Evolutionary conservation across 768 basidiomycete genomes (phyloP).

Genomic region (Pleurotus platypus): DNA sequence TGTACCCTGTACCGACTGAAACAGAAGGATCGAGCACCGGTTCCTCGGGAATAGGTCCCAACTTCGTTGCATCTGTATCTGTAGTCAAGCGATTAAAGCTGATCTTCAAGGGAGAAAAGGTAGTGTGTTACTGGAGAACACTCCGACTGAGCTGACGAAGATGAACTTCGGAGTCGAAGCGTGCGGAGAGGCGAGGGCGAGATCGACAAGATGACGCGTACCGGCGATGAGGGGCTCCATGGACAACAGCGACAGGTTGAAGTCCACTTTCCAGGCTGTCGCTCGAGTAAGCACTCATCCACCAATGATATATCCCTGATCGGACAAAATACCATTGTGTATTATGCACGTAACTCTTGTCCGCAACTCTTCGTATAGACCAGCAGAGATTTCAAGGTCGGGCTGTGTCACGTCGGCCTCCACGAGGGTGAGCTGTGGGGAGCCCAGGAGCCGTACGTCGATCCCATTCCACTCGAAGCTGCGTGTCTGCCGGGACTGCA

Average conservation of each 20-base stretch:
- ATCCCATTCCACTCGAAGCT: slow-evolving; percentile 21
- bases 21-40: not conserved
- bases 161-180: slow-evolving; percentile 14
- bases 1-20: not conserved
- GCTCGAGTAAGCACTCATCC: not conserved
- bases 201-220: slow-evolving; percentile 30
- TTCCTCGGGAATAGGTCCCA: too few species aligned
- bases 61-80: too few species aligned
- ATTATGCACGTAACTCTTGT: slow-evolving; percentile 30
- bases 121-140: slow-evolving; percentile 5
- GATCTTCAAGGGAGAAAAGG: not conserved
- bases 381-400: not conserved
- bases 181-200: slow-evolving; percentile 12
- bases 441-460: slow-evolving; percentile 15
- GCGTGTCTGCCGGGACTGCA: slow-evolving; percentile 21
- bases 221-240: slow-evolving; percentile 39
- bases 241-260: slow-evolving; percentile 38
- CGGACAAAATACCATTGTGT: slow-evolving; percentile 25
- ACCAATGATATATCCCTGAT: not conserved
- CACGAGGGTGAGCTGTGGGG: slow-evolving; percentile 20
- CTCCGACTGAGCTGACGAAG: slow-evolving; percentile 20
- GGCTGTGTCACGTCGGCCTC: slow-evolving; percentile 15
- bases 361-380: slow-evolving; percentile 17
- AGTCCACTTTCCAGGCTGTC: slow-evolving; percentile 44
- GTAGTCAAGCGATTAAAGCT: not conserved